Conservation (phyloP, 306 rosid species). For the Nissolia schottii region DNA sequence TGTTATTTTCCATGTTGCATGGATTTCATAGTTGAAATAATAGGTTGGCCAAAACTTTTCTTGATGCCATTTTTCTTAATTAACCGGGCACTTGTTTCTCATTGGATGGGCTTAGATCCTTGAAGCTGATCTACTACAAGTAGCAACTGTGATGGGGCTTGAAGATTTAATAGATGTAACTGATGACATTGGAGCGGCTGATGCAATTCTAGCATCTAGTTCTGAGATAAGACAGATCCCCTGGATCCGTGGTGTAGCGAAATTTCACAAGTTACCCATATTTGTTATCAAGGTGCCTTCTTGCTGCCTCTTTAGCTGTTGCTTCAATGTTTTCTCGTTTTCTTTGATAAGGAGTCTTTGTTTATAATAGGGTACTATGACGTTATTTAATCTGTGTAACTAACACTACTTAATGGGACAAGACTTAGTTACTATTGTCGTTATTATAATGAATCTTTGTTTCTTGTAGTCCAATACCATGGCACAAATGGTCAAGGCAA, state of each 20-base stretch:
- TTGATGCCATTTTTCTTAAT: not conserved
- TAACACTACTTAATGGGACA: not conserved
- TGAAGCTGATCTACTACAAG: slow-evolving; percentile 90
- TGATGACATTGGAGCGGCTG: slow-evolving; percentile 80
- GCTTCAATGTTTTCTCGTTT: not conserved
- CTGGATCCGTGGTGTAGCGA: slow-evolving; percentile 88
- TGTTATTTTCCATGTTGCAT: slow-evolving; percentile 5
- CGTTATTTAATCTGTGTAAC: not conserved
- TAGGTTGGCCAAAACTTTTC: not conserved
- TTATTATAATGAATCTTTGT: slow-evolving; percentile 12
- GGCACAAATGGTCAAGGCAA: slow-evolving; percentile 97
- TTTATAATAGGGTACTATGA: not conserved
- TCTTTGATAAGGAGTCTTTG: slow-evolving; percentile 18
- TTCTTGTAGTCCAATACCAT: slow-evolving; percentile 78
- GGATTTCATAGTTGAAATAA: slow-evolving; percentile 4
- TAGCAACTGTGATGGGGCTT: slow-evolving; percentile 83
- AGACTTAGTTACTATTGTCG: not conserved
- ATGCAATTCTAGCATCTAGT: slow-evolving; percentile 79
- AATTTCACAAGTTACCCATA: slow-evolving; percentile 83
- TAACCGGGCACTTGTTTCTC: not conserved
- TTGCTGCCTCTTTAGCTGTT: slow-evolving; percentile 5
- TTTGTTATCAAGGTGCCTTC: slow-evolving; percentile 80
- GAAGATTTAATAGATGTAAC: slow-evolving; percentile 73
- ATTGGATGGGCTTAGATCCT: slow-evolving; percentile 53
- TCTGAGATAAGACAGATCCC: slow-evolving; percentile 75